Conservation (phyloP, 257 asterid species). For the Paraleonurus japonicus region DNA sequence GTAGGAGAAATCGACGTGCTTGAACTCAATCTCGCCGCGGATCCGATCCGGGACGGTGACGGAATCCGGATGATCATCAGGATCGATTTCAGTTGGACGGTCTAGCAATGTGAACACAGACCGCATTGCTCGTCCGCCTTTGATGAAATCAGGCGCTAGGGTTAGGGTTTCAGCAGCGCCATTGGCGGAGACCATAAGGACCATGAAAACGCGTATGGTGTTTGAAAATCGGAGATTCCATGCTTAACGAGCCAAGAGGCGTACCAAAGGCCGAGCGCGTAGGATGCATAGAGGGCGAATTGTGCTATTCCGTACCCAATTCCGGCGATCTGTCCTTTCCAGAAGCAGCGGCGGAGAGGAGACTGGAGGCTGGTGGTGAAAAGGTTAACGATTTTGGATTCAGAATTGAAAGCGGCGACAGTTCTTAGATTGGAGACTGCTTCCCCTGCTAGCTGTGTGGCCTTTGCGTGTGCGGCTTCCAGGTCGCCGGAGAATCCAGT, state of each 20-base stretch:
- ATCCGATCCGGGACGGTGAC: conserved; percentile 43
- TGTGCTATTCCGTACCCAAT: conserved; percentile 84
- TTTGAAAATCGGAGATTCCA: conserved; percentile 84
- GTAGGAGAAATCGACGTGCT: conserved; percentile 81
- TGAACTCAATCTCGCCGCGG: conserved; percentile 77
- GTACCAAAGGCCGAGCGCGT: conserved; percentile 91
- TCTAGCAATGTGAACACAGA: conserved; percentile 84
- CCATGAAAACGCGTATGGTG: conserved; percentile 92
- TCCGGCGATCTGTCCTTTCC: conserved; percentile 96
- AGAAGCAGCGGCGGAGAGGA: conserved; percentile 77
- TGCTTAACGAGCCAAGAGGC: conserved; percentile 94
- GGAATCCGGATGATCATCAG: conserved; percentile 62
- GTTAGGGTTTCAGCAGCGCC: conserved; percentile 93
- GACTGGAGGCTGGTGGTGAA: conserved; percentile 54
- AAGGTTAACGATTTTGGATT: conserved; percentile 60
- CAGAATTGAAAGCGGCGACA: conserved; percentile 88
- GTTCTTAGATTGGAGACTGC: conserved; percentile 80
- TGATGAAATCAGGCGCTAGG: conserved; percentile 84
- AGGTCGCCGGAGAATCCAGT: conserved; percentile 87
- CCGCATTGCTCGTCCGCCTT: conserved; percentile 89
- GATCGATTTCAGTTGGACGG: conserved; percentile 76
- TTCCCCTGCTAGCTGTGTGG: conserved; percentile 89
- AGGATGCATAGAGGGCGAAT: conserved; percentile 77
- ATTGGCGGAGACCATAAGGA: conserved; percentile 90
- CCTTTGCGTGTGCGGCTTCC: conserved; percentile 85